phyloP scores from a whole-genome alignment of 2,329 filamentous ascomycete genomes.

The Fusarium mundagurra region DNA sequence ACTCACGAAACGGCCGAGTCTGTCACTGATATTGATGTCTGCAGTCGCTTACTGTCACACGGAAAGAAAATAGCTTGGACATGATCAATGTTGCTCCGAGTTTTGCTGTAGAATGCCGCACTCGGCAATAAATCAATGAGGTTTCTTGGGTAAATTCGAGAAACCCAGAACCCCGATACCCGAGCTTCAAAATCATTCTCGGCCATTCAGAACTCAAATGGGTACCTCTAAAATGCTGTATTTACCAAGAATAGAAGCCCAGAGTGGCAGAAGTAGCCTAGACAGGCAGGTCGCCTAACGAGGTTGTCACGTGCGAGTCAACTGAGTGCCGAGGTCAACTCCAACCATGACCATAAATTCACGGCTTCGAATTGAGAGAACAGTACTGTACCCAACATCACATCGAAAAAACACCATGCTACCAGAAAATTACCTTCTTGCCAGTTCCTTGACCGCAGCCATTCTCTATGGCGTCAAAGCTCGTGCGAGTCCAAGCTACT shows the following conservation, averaged over 20 bases:
- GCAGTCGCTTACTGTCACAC: background rate
- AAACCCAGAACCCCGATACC: background rate
- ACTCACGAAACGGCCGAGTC: background rate
- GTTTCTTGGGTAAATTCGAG: background rate
- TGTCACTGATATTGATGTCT: accelerated
- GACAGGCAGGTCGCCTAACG: accelerated
- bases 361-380: no score
- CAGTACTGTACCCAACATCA: accelerated
- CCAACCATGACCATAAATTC: background rate
- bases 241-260: no score
- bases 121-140: background rate
- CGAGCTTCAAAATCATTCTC: accelerated
- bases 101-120: accelerated
- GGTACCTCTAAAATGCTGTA: accelerated
- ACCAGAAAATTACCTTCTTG: background rate
- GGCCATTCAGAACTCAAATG: accelerated
- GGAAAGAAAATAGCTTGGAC: background rate
- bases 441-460: background rate
- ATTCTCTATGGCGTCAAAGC: background rate
- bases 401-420: background rate
- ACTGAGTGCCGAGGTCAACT: background rate
- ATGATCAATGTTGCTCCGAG: accelerated
- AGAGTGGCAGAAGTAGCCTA: background rate
- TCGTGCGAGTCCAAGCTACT: background rate
- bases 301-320: background rate